Base-by-base conservation (phyloP, 2,329 filamentous ascomycete genomes). In the Penicillium hesseltinei region DNA sequence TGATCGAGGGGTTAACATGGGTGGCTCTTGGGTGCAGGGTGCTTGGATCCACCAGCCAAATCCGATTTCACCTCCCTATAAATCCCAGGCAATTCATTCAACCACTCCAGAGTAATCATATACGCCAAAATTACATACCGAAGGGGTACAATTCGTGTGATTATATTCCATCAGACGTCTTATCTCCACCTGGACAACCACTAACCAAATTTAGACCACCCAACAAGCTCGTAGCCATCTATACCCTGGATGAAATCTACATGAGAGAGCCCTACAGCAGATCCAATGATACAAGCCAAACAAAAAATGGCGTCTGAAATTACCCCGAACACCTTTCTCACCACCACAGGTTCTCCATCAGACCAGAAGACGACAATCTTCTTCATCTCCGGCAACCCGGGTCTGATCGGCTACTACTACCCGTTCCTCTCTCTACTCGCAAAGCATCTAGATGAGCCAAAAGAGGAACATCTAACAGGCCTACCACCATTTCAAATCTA, bases 341-440 rank as follows among this genome's bases (percentile, higher is more conserved):
- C 66, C 54, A 60, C 54, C 25, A 67, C 64, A 69, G 66, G 49
- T 51, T 27, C 45, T 27, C 8, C 54, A 27, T 33, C 53, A 60
- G 39, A 55, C 31, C 29, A 46, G 7, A 51, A 58, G 2, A 66
- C 66, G 3, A 68, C 72, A 31, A 70, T 78, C 13, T 80, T 75
- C 63, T 78, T 82, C 55, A 75, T 83, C 33, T 76, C 80, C 23
- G 80, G 80, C 27, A 83, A 82, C 60, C 78, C 80, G 2, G 77
- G 79, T 2, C 67, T 82, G 36, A 78, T 81, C 53, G 71, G 73
- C 8, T 83, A 82, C 70, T 81, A 80, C 62, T 70, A 77, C 55
- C 67, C 70, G 2, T 80, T 79, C 58, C 66, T 80, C 35, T 75
- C 75, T 8, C 61, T 73, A 13, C 62, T 80, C 2, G 65, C 69